Evolutionary conservation across 78 protist genomes (phyloP).

Genomic region (Dictyostelium purpureum): DNA sequence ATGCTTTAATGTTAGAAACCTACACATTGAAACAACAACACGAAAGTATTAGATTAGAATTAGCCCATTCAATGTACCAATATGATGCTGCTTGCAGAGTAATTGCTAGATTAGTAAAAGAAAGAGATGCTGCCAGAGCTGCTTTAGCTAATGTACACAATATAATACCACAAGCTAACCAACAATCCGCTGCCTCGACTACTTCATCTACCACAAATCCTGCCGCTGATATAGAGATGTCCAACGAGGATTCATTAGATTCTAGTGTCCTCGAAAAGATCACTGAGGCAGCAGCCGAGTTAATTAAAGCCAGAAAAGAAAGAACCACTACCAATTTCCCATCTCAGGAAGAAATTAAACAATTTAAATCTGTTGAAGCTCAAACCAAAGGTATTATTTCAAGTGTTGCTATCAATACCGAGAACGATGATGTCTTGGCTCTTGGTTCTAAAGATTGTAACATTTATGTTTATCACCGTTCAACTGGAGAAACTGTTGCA

Average conservation of each 20-base stretch:
- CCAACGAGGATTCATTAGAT: not conserved
- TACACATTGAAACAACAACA: constrained; percentile 91
- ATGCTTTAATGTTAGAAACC: constrained; percentile 95
- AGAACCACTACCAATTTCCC: constrained; percentile 64
- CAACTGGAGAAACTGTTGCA: not conserved
- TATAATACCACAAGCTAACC: not conserved
- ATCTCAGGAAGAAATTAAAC: constrained; percentile 3
- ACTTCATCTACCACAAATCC: not conserved
- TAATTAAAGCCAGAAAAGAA: constrained; percentile 76
- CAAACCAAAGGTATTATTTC: constrained; percentile 1
- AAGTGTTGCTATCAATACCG: constrained; percentile 43
- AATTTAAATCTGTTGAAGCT: not conserved
- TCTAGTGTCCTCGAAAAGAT: not conserved
- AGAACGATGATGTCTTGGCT: not conserved
- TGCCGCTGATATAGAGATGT: not conserved
- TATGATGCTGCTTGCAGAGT: constrained; percentile 99
- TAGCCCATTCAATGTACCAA: constrained; percentile 97
- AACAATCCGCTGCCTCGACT: not conserved
- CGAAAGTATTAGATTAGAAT: constrained; percentile 90
- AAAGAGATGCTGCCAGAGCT: constrained; percentile 94
- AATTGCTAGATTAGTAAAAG: constrained; percentile 96
- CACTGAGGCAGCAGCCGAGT: constrained; percentile 26
- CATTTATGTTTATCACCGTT: constrained; percentile 38
- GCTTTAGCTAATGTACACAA: constrained; percentile 25
- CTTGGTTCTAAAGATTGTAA: constrained; percentile 76